Conservation (phyloP, 768 basidiomycete species). For the Naematelia aurantialba region DNA sequence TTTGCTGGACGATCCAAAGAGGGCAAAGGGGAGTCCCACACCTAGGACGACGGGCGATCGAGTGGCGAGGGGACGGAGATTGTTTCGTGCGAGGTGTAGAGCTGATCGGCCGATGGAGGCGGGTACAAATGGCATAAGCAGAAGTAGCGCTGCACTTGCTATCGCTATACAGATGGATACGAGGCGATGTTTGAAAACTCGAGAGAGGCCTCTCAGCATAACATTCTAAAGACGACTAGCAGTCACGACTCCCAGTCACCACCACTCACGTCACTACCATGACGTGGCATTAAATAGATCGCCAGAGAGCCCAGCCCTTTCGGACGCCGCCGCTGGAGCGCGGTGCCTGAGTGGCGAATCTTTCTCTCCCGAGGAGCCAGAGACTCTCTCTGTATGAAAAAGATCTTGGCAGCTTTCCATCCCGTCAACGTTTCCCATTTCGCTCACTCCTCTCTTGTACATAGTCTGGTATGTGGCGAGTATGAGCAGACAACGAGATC, state of each 20-base stretch:
- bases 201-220: neutral
- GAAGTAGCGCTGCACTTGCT: too few species aligned
- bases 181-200: neutral
- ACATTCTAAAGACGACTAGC: neutral
- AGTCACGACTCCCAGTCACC: neutral
- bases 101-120: neutral
- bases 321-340: neutral
- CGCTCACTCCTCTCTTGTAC: neutral
- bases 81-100: constrained; percentile 3
- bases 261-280: neutral
- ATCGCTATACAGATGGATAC: neutral
- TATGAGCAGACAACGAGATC: too few species aligned
- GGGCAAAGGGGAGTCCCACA: constrained; percentile 28
- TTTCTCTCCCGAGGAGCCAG: too few species aligned
- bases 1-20: constrained; percentile 20
- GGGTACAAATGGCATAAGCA: neutral
- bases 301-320: neutral
- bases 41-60: constrained; percentile 20
- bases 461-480: neutral
- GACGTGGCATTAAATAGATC: neutral
- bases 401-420: neutral
- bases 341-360: neutral
- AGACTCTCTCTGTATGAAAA: too few species aligned
- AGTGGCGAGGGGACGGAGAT: constrained; percentile 12
- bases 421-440: neutral